Evolutionary conservation across 306 rosid species (phyloP).

Genomic region (Cicer judaicum): DNA sequence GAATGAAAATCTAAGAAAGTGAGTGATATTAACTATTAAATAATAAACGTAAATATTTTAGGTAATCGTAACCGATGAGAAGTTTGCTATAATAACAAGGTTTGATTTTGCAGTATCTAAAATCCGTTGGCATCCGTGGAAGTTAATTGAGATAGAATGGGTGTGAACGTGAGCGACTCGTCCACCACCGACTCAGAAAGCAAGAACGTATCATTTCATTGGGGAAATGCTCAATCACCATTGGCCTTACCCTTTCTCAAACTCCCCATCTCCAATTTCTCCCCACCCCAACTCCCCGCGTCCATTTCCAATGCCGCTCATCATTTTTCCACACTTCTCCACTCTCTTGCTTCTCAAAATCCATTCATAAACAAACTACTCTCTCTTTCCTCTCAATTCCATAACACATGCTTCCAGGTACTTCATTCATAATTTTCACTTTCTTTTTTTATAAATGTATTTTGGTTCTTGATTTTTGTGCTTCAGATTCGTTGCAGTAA

Average conservation of each 20-base stretch:
- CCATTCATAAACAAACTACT: conserved; percentile 60
- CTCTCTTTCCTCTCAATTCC: conserved; percentile 58
- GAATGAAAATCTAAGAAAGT: no score
- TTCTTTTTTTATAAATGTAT: neutral
- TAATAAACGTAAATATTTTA: no score
- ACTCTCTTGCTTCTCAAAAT: conserved; percentile 60
- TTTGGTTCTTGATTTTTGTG: neutral
- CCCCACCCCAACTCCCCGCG: conserved; percentile 56
- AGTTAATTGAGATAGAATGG: conserved; percentile 47
- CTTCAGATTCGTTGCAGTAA: conserved; percentile 67
- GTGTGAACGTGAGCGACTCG: conserved; percentile 46
- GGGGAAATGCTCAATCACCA: conserved; percentile 61
- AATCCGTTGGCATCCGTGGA: neutral
- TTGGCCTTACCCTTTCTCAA: conserved; percentile 59
- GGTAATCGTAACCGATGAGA: no score
- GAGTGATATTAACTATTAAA: no score
- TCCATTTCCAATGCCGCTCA: conserved; percentile 51
- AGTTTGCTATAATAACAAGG: no score
- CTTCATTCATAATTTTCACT: neutral
- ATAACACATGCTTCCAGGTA: conserved; percentile 64
- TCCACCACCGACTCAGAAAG: conserved; percentile 41
- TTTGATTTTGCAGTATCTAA: no score
- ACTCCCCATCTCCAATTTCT: conserved; percentile 42
- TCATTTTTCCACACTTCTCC: conserved; percentile 46
- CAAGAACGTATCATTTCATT: conserved; percentile 48